Conservation (phyloP, 108 stramenopile species). For the Cyclotella kingstonii region DNA sequence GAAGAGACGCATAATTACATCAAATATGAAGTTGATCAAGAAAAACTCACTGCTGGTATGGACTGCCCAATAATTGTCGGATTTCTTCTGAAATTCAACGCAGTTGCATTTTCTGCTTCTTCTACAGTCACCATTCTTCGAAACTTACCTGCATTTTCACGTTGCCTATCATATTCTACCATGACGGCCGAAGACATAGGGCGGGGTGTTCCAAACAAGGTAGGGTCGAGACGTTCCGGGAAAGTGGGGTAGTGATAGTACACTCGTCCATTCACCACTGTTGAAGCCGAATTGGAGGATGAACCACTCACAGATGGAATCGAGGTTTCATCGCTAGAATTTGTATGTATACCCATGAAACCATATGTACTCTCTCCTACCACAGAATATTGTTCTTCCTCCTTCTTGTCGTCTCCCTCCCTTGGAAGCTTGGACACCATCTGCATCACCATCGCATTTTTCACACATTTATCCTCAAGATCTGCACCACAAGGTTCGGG, state of each 20-base stretch:
- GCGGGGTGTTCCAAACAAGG: conserved; percentile 71
- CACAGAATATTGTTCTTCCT: neutral
- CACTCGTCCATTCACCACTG: conserved; percentile 43
- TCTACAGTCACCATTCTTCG: conserved; percentile 36
- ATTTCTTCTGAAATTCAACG: conserved; percentile 14
- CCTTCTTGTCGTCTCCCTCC: conserved; percentile 10
- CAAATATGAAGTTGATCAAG: neutral
- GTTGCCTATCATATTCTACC: conserved; percentile 84
- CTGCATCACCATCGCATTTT: conserved; percentile 30
- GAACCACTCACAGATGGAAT: conserved; percentile 43
- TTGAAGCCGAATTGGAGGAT: conserved; percentile 54
- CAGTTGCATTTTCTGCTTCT: conserved; percentile 4
- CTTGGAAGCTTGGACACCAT: neutral
- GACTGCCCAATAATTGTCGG: conserved; percentile 15
- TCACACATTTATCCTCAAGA: conserved; percentile 39
- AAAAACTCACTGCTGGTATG: conserved; percentile 22
- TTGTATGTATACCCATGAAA: neutral
- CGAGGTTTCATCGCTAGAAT: conserved; percentile 31
- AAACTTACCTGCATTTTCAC: conserved; percentile 80
- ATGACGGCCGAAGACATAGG: conserved; percentile 80
- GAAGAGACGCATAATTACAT: neutral
- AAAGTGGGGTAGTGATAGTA: conserved; percentile 69
- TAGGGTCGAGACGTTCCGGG: conserved; percentile 62
- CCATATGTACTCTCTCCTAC: conserved; percentile 18
- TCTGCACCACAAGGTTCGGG: conserved; percentile 73